Percentiles rank a stretch among this genome's conserved stretches.
Conservation (phyloP, 805 yeast species). For the Cyberlindnera bimundalis region DNA sequence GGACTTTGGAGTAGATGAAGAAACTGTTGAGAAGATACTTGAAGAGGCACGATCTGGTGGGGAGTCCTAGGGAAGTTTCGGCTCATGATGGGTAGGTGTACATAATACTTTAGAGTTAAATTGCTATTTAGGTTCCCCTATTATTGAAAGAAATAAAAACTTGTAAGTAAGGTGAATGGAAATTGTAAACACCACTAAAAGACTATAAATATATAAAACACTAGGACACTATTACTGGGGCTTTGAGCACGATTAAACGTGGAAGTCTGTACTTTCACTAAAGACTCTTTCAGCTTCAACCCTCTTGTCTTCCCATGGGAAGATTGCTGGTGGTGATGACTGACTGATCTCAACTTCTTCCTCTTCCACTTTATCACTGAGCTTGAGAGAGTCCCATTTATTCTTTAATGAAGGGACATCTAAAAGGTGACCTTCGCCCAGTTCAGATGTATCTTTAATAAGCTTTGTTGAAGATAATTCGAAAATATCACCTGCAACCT, state of each 20-base stretch:
- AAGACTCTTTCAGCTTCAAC: slow-evolving; percentile 18
- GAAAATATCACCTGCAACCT: slow-evolving; percentile 16
- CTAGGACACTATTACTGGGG: no score
- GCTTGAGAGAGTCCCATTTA: slow-evolving; percentile 14
- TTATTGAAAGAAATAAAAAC: background rate
- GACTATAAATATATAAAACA: no score
- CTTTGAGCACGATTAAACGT: no score
- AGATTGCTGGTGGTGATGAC: slow-evolving; percentile 15
- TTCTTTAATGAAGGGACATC: slow-evolving; percentile 11
- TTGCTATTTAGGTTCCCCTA: no score
- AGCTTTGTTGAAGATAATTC: slow-evolving; percentile 3
- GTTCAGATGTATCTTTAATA: slow-evolving; percentile 10
- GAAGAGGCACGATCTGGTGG: background rate
- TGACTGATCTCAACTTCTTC: background rate
- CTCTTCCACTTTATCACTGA: slow-evolving; percentile 1
- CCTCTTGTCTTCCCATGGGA: slow-evolving; percentile 27
- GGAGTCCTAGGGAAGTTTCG: background rate
- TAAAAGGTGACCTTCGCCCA: slow-evolving; percentile 17
- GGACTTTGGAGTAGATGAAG: slow-evolving; percentile 53
- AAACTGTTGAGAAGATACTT: slow-evolving; percentile 27
- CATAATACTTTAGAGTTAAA: no score
- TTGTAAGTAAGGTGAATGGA: no score
- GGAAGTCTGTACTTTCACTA: slow-evolving; percentile 17
- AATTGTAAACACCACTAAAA: no score
- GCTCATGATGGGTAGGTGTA: background rate